Evolutionary conservation across 106 monocot species (phyloP).

Genomic region (Chionographis japonica): DNA sequence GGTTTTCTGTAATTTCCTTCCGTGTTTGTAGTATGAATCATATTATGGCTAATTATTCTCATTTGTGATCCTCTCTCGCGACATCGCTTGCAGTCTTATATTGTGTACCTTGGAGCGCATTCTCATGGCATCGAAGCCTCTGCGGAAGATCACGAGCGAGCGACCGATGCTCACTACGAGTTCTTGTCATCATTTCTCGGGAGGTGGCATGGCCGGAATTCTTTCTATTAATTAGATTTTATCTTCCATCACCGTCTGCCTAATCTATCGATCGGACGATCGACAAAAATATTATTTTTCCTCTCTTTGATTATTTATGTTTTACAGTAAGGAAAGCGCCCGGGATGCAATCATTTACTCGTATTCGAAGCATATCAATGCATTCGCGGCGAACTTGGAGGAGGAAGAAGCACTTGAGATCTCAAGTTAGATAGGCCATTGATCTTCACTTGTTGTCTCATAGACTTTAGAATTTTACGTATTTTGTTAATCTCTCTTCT

Average conservation of each 20-base stretch:
- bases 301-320: not conserved
- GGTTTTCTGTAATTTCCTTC: not conserved
- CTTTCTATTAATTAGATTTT: no score
- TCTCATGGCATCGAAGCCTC: slow-evolving; percentile 31
- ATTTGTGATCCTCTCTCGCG: not conserved
- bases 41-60: not conserved
- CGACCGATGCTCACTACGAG: slow-evolving; percentile 25
- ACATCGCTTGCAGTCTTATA: slow-evolving; percentile 29
- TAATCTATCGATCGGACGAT: not conserved
- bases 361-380: slow-evolving; percentile 65
- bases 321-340: slow-evolving; percentile 48
- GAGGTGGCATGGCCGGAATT: slow-evolving; percentile 17
- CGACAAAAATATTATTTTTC: no score
- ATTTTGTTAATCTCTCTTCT: not conserved
- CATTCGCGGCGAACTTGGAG: slow-evolving; percentile 56
- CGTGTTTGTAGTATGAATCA: no score
- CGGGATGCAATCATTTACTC: slow-evolving; percentile 51
- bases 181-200: slow-evolving; percentile 41
- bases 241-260: not conserved
- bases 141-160: slow-evolving; percentile 16
- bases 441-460: not conserved
- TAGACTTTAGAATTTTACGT: not conserved
- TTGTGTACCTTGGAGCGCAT: slow-evolving; percentile 67
- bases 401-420: slow-evolving; percentile 37
- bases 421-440: slow-evolving; percentile 22